These are phyloP conservation scores for Iberis amara DNA, from an alignment of 441 rosid genomes.

Conservation along the genomic window DNA sequence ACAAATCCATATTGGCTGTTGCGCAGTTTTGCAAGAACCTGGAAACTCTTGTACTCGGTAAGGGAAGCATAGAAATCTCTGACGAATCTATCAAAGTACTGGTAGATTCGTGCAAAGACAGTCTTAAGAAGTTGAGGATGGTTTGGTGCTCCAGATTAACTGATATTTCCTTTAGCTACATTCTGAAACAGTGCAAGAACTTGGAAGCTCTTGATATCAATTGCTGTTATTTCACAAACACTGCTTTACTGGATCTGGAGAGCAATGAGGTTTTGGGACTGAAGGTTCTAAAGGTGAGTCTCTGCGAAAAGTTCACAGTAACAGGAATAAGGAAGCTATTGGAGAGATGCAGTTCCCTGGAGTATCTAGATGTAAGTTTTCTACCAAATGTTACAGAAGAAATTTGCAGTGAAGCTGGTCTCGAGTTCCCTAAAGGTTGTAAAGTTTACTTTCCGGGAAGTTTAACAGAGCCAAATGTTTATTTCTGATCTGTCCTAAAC, in stretches of 20 bases:
- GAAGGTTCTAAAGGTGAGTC: constrained; percentile 69
- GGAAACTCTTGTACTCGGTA: constrained; percentile 69
- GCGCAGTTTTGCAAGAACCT: constrained; percentile 61
- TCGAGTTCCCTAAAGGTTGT: constrained; percentile 63
- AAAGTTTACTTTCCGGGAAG: constrained; percentile 72
- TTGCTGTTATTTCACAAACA: constrained; percentile 83
- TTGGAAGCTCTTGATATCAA: constrained; percentile 85
- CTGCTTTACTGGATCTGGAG: constrained; percentile 47
- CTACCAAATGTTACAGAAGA: constrained; percentile 69
- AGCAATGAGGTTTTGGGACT: constrained; percentile 37
- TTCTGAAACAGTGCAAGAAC: constrained; percentile 57
- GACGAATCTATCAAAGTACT: constrained; percentile 52
- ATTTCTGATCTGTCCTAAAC: constrained; percentile 31
- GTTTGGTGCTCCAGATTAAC: constrained; percentile 86
- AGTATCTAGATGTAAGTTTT: constrained; percentile 82
- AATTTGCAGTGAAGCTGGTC: constrained; percentile 69
- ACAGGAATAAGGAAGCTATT: constrained; percentile 60
- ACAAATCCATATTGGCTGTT: constrained; percentile 53
- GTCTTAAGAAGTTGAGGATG: constrained; percentile 79
- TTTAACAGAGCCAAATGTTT: constrained; percentile 58
- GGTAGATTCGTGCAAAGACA: constrained; percentile 54
- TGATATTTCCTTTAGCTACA: constrained; percentile 55
- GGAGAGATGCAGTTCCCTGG: constrained; percentile 54
- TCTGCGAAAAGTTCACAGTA: constrained; percentile 66
- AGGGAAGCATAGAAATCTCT: constrained; percentile 65